Conservation (phyloP, 345 rosid species). For the Citrus trifoliata region DNA sequence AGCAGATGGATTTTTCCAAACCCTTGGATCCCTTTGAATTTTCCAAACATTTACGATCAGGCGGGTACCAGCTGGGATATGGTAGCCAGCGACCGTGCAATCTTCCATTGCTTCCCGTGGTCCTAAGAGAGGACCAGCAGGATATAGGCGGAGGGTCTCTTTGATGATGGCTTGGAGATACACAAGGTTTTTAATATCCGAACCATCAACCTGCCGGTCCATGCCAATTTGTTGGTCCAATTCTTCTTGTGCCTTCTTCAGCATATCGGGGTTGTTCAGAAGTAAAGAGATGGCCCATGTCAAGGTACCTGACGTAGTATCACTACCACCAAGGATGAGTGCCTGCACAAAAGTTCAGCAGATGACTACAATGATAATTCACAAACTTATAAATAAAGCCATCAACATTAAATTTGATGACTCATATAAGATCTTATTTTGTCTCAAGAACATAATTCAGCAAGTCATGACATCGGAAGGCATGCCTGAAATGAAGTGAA, state of each 20-base stretch:
- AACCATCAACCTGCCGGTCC: conserved; percentile 45
- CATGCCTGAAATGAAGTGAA: not conserved
- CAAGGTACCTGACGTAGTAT: conserved; percentile 41
- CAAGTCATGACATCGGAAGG: not conserved
- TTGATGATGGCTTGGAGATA: conserved; percentile 61
- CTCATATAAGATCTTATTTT: no score
- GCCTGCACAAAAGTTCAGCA: conserved; percentile 23
- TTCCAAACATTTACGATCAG: conserved; percentile 50
- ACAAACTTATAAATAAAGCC: not conserved
- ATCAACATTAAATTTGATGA: not conserved
- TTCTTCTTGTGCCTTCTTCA: conserved; percentile 51
- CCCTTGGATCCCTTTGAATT: conserved; percentile 42
- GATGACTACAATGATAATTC: not conserved
- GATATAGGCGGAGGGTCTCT: conserved; percentile 59
- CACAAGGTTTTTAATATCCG: conserved; percentile 41
- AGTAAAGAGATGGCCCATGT: conserved; percentile 64
- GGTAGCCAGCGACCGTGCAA: conserved; percentile 43
- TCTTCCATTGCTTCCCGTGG: conserved; percentile 51
- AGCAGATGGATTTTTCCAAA: conserved; percentile 36
- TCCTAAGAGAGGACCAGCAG: conserved; percentile 52
- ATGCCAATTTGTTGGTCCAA: conserved; percentile 43
- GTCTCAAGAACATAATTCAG: no score
- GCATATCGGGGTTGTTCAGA: conserved; percentile 36
- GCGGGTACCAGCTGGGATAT: conserved; percentile 42
- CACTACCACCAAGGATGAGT: conserved; percentile 50